Percentiles rank a stretch among this genome's conserved stretches.
Evolutionary conservation across 2,329 filamentous ascomycete species (phyloP).

Genomic region (Hymenoscyphus albidus): DNA sequence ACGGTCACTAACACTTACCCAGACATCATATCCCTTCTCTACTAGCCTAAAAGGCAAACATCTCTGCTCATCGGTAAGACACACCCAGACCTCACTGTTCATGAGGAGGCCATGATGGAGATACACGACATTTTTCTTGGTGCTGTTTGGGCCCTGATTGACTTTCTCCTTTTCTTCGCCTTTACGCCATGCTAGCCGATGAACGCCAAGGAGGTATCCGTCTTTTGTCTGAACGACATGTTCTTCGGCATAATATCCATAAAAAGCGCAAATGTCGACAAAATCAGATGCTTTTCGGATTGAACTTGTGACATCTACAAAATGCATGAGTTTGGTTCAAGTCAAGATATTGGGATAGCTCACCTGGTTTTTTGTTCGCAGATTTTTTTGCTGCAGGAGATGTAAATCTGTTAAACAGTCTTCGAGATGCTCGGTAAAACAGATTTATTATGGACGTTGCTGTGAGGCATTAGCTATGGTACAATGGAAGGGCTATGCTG

Average conservation of each 20-base stretch:
- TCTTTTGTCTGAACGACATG: constrained; percentile 93
- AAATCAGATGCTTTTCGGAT: constrained; percentile 89
- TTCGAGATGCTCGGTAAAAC: constrained; percentile 77
- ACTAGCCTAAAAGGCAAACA: constrained; percentile 86
- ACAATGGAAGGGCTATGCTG: constrained; percentile 33
- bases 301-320: constrained; percentile 61
- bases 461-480: constrained; percentile 36
- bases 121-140: constrained; percentile 84
- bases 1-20: constrained; percentile 52
- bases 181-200: constrained; percentile 77
- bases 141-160: constrained; percentile 64
- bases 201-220: constrained; percentile 86
- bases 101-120: constrained; percentile 94
- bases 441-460: constrained; percentile 76
- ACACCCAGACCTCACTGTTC: constrained; percentile 99
- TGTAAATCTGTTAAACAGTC: constrained; percentile 75
- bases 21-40: constrained; percentile 91
- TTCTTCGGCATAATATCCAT: constrained; percentile 91
- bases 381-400: constrained; percentile 65
- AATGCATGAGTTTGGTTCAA: constrained; percentile 44
- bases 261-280: constrained; percentile 85
- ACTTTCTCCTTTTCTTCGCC: constrained; percentile 77
- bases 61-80: constrained; percentile 78
- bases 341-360: constrained; percentile 36
- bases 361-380: constrained; percentile 63